Evolutionary conservation across 352 stramenopile species (phyloP).

Genomic region (Globisporangium barbulae): DNA sequence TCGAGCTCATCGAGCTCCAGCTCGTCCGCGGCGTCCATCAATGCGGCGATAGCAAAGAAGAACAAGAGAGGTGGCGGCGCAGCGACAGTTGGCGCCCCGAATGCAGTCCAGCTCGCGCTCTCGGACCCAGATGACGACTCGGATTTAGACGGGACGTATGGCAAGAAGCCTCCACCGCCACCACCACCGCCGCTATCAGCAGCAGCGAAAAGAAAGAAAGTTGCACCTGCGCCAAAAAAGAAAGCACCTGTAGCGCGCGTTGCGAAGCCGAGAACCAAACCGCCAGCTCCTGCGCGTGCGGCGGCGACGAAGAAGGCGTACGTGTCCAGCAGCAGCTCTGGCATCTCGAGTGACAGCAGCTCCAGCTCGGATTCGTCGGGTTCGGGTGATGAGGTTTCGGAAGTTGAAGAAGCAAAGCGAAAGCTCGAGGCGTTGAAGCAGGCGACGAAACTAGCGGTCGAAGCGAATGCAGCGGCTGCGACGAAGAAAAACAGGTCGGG

Average conservation of each 20-base stretch:
- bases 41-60: conserved; percentile 12
- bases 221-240: conserved; percentile 15
- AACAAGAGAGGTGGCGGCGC: neutral
- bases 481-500: conserved; percentile 20
- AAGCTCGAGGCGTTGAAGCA: conserved; percentile 19
- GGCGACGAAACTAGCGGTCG: conserved; percentile 23
- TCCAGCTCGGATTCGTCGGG: conserved; percentile 49
- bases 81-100: neutral
- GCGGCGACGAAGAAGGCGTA: conserved; percentile 22
- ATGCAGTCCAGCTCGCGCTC: conserved; percentile 12
- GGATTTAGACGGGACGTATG: conserved; percentile 24
- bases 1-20: conserved; percentile 23
- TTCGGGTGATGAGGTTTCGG: conserved; percentile 31
- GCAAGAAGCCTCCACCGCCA: conserved; percentile 25
- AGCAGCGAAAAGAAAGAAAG: conserved; percentile 15
- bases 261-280: conserved; percentile 20
- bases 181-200: conserved; percentile 16
- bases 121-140: conserved; percentile 30
- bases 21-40: conserved; percentile 9
- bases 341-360: conserved; percentile 40
- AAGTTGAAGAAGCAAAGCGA: conserved; percentile 21
- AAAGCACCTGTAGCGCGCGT: conserved; percentile 13
- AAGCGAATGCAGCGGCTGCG: conserved; percentile 17
- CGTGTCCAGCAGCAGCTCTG: conserved; percentile 48
- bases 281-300: conserved; percentile 30